Base-by-base conservation (phyloP, 176 grass and related monocot species). In the Dendrocalamus sinicus region DNA sequence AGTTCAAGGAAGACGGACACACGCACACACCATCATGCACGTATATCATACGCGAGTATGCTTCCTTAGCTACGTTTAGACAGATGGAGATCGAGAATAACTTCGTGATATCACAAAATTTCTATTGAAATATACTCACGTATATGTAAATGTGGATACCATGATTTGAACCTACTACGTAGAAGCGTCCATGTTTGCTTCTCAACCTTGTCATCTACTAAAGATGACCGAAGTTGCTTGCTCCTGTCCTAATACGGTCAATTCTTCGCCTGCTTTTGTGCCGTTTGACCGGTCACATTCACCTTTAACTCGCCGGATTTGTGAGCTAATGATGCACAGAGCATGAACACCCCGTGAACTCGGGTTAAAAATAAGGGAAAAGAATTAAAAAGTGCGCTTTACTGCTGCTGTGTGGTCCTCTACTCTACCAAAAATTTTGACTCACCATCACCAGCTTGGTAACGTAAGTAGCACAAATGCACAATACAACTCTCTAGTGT, bases 281-380 rank as follows among this genome's bases (percentile, higher is more conserved):
- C 66, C 67, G 60, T 41, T 75, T 75, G 70, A 81, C 68, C 74
- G 24, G 86, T 76, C 78, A 12, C 78, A 4, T 67, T 82, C 71
- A 48, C 17, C 70, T 81, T 81, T 87, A 23, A 32, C 20, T n/a
- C 35, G 16, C 35, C n/a, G 22, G 24, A 54, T 79, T 57, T 43
- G 57, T 39, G 59, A 78, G 51, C 79, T 78, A 87, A 90, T 90
- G 79, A 90, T 90, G 79, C 79, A 59, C 30, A 50, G 20, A 73
- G 84, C 84, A 78, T 77, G 84, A 46, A 51, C 78, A 35, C 45
- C 46, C 77, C 72, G 81, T 61, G 73, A 57, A 60, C 71, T 12
- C 65, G 41, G 54, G 35, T 82, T 76, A 76, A 90, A 39, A 85
- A 76, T 16, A 17, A 54, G 54, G 54, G 7, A 57, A 77, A 71